These are phyloP conservation scores for Mortierella hygrophila DNA, from an alignment of 192 early-diverging fungal genomes.

Conservation along the genomic window DNA sequence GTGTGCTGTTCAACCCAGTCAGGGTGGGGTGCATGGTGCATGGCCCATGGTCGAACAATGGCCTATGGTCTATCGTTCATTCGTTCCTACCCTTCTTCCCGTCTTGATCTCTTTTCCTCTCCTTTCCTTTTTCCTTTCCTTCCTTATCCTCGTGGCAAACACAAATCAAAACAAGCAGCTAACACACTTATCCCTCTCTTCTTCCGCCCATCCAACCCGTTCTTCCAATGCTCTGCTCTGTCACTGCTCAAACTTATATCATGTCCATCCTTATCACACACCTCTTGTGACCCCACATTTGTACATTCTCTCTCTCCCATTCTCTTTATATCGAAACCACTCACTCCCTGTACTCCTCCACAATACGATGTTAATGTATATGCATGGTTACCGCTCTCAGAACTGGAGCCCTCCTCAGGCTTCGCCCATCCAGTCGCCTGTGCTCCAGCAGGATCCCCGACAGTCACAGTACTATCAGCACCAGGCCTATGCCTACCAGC, in stretches of 20 bases:
- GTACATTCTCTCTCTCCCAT: not conserved
- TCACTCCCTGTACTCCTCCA: not conserved
- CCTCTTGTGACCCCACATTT: not conserved
- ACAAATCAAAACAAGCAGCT: not conserved
- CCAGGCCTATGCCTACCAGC: slow-evolving; percentile 52
- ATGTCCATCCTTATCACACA: not conserved
- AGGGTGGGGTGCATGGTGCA: slow-evolving; percentile 4
- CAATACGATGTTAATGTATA: not conserved
- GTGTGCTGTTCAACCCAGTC: not conserved
- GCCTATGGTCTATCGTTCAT: slow-evolving; percentile 7
- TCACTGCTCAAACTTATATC: not conserved
- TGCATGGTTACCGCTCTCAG: slow-evolving; percentile 3
- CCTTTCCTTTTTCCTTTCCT: not conserved
- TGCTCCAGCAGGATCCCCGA: slow-evolving; percentile 48
- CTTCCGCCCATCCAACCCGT: not conserved
- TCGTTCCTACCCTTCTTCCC: not conserved
- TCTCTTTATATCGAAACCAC: not conserved
- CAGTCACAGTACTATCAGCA: slow-evolving; percentile 46
- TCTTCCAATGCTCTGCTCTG: not conserved
- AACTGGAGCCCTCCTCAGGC: slow-evolving; percentile 56
- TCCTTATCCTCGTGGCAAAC: not conserved
- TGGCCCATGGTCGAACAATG: slow-evolving; percentile 3
- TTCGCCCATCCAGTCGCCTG: slow-evolving; percentile 54
- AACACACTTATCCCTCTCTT: not conserved
- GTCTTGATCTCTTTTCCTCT: slow-evolving; percentile 6